These are phyloP conservation scores for Penicillium herquei DNA, from an alignment of 495 filamentous ascomycete genomes.

Conservation along the genomic window DNA sequence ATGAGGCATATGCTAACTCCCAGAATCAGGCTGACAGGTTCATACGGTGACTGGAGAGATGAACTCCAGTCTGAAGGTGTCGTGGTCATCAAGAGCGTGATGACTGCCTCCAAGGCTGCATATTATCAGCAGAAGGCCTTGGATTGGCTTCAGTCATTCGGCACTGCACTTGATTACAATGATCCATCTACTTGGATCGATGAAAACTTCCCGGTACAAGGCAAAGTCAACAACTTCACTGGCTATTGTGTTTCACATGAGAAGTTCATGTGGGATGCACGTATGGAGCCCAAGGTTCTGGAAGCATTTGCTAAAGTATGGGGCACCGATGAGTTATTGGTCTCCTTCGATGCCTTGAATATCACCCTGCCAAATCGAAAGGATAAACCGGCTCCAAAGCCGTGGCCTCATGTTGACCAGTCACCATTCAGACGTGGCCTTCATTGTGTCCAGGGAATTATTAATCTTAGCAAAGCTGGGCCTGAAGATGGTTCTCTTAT, in stretches of 20 bases:
- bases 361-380: slow-evolving; percentile 15
- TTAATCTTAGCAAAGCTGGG: slow-evolving; percentile 35
- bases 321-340: slow-evolving; percentile 21
- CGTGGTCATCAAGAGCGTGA: slow-evolving; percentile 28
- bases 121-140: slow-evolving; percentile 26
- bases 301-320: slow-evolving; percentile 31
- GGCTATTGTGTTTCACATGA: slow-evolving; percentile 40
- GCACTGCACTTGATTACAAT: slow-evolving; percentile 22
- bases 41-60: slow-evolving; percentile 33
- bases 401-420: slow-evolving; percentile 27
- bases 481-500: slow-evolving; percentile 37
- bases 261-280: slow-evolving; percentile 47
- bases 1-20: neutral
- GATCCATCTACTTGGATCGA: slow-evolving; percentile 31
- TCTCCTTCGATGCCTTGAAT: slow-evolving; percentile 23
- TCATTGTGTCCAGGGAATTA: slow-evolving; percentile 42
- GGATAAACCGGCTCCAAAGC: slow-evolving; percentile 15
- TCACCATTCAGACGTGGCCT: slow-evolving; percentile 27
- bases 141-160: slow-evolving; percentile 28
- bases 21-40: slow-evolving; percentile 13
- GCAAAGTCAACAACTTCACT: slow-evolving; percentile 27
- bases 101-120: slow-evolving; percentile 19
- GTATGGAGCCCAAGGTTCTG: slow-evolving; percentile 35
- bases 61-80: slow-evolving; percentile 33
- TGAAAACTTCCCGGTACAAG: slow-evolving; percentile 30